Evolutionary conservation across 164 flowering plant species (phyloP).

Genomic region (Platanus orientalis): DNA sequence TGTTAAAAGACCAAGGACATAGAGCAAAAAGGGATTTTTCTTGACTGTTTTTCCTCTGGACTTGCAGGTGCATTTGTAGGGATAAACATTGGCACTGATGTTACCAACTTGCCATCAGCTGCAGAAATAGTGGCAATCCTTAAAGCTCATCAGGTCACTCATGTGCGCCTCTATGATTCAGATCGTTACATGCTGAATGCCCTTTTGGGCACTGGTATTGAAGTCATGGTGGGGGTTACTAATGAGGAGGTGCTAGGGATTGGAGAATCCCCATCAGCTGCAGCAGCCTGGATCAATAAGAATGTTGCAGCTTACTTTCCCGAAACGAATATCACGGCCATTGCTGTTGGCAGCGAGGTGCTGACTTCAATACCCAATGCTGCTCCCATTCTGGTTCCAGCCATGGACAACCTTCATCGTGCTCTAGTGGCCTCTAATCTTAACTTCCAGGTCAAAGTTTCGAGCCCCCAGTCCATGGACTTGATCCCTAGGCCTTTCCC

Average conservation of each 20-base stretch:
- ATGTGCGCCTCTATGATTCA: constrained; percentile 66
- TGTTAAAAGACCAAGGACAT: too few relatives aligned
- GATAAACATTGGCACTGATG: constrained; percentile 60
- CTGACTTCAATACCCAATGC: constrained; percentile 69
- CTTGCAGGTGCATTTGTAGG: constrained; percentile 60
- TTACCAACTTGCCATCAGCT: constrained; percentile 52
- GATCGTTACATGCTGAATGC: constrained; percentile 61
- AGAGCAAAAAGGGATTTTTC: background rate
- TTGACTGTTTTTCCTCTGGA: background rate
- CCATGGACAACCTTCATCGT: constrained; percentile 56
- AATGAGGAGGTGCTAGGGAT: constrained; percentile 72
- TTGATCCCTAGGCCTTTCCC: constrained; percentile 71
- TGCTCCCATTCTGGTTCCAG: constrained; percentile 60
- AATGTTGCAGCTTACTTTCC: constrained; percentile 71
- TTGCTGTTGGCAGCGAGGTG: constrained; percentile 91
- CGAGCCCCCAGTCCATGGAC: constrained; percentile 69
- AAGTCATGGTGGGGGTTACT: constrained; percentile 76
- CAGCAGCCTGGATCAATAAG: constrained; percentile 81
- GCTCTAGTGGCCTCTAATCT: constrained; percentile 35
- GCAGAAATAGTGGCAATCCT: constrained; percentile 47
- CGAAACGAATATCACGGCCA: constrained; percentile 72
- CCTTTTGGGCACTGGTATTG: constrained; percentile 59
- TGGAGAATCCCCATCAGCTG: constrained; percentile 59
- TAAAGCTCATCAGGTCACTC: constrained; percentile 58
- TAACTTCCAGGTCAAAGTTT: constrained; percentile 31